A percentile compares a stretch with the other conserved stretches of the same genome.
phyloP scores from a whole-genome alignment of 768 basidiomycete genomes.

The Erythrobasidium yunnanense region DNA sequence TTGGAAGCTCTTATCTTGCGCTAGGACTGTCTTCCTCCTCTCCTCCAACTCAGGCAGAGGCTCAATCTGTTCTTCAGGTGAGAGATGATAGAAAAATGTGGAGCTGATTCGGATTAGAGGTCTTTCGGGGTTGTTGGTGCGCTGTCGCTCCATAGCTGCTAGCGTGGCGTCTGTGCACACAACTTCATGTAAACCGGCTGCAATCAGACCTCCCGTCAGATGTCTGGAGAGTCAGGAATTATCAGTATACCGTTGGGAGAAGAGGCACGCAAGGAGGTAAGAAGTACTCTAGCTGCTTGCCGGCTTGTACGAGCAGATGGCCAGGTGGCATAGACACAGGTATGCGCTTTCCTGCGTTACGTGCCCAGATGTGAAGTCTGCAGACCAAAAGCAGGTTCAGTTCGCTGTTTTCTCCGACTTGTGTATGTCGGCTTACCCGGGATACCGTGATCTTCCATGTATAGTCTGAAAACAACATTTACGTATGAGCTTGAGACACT shows the following conservation, averaged over 20 bases:
- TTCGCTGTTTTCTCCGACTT: background rate
- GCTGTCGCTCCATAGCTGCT: slow-evolving; percentile 56
- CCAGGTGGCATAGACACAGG: slow-evolving; percentile 72
- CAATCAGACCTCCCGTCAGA: slow-evolving; percentile 54
- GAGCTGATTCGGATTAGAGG: slow-evolving; percentile 90
- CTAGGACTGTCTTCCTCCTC: slow-evolving; percentile 44
- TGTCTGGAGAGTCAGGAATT: slow-evolving; percentile 17
- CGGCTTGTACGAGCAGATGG: slow-evolving; percentile 82
- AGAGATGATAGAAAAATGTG: slow-evolving; percentile 91
- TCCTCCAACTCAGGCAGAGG: slow-evolving; percentile 52
- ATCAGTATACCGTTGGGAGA: background rate
- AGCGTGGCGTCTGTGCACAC: slow-evolving; percentile 74
- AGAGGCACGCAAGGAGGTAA: too few species aligned
- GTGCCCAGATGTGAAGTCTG: slow-evolving; percentile 10
- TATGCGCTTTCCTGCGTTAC: slow-evolving; percentile 56
- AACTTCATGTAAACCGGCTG: slow-evolving; percentile 90
- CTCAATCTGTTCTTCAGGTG: slow-evolving; percentile 66
- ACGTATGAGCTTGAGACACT: too few species aligned
- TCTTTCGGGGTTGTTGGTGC: slow-evolving; percentile 54
- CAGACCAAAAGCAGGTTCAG: background rate
- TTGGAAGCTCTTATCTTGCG: slow-evolving; percentile 41
- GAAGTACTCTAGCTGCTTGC: slow-evolving; percentile 85
- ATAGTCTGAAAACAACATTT: too few species aligned
- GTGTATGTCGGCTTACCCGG: slow-evolving; percentile 87
- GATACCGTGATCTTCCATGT: slow-evolving; percentile 72